Evolutionary conservation across 23 red algal species (phyloP).

Genomic region (Agarophyton chilense): DNA sequence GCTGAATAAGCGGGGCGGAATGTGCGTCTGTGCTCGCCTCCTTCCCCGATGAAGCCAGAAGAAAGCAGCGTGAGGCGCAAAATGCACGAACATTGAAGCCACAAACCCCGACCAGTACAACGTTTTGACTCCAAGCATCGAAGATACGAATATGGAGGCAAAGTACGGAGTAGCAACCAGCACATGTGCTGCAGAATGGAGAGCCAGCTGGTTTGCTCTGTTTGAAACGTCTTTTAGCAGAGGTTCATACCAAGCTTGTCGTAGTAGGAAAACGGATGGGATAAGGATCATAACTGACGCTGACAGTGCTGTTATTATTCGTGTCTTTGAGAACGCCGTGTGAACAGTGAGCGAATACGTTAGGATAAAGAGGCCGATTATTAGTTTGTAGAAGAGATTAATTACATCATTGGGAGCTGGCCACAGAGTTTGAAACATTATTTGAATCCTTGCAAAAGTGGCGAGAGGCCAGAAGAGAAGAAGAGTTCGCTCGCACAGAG

Average conservation of each 20-base stretch:
- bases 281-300: neutral
- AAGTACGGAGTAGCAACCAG: neutral
- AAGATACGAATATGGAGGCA: neutral
- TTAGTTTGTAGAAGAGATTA: neutral
- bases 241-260: neutral
- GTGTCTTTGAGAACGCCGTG: neutral
- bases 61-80: constrained; percentile 8
- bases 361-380: neutral
- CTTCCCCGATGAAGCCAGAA: constrained; percentile 28
- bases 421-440: constrained; percentile 14
- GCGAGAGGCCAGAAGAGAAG: constrained; percentile 22
- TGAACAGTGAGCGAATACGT: neutral
- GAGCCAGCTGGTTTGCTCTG: constrained; percentile 2
- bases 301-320: constrained; percentile 16
- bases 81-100: constrained; percentile 3
- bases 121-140: neutral
- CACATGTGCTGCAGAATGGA: neutral
- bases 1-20: neutral
- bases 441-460: constrained; percentile 17
- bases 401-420: neutral
- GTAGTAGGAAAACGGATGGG: neutral
- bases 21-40: neutral
- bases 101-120: constrained; percentile 12
- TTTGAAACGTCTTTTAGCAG: constrained; percentile 23
- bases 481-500: neutral